Base-by-base conservation (phyloP, 768 basidiomycete genomes). In the Kwoniella europaea region DNA sequence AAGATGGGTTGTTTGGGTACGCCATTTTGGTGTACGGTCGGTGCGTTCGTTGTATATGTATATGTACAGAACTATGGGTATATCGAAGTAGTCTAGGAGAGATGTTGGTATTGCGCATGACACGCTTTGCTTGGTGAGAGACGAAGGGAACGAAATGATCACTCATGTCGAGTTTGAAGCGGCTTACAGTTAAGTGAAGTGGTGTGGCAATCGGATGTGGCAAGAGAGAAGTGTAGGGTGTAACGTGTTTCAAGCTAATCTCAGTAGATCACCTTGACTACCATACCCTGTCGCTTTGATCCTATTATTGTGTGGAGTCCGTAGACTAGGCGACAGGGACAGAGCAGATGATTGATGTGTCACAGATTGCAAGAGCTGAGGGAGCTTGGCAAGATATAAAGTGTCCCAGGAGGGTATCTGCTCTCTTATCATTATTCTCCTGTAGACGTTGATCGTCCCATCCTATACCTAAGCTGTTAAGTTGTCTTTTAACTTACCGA, bases 1-100 rank as follows among this genome's bases (percentile, higher is more conserved):
- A 60, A 16, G 71, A 67, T 7, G 76, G 70, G 15, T 62, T 67
- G 42, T 63, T 74, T 3, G 77, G 79, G 57, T 74, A 74, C 4
- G 71, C 75, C 75, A 78, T 76, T 13, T 16, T 64, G 60, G 29
- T 24, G 15, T 10, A 59, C 24, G n/a, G 35, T 58, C 9, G 57
- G 24, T 58, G 29, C 15, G 13, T 41, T 29, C 27, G 12, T 16
- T 7, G 24, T 9, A 1, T 10, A 27, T 16, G 57, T 58, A 24
- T 1, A 50, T 13, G 46, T 50, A 1, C 16, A 18, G 46, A 50
- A 16, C 46, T 50, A 50, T 13, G 46, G 46, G 46, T 50, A 50
- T 50, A 50, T 50, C 46, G 12, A 18, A 18, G 46, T 50, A 50
- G 46, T 13, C 18, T 50, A 18, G 46, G 4, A 15, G 46, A 15